phyloP scores from a whole-genome alignment of 2,329 filamentous ascomycete species.

The Alternaria novae-zelandiae region DNA sequence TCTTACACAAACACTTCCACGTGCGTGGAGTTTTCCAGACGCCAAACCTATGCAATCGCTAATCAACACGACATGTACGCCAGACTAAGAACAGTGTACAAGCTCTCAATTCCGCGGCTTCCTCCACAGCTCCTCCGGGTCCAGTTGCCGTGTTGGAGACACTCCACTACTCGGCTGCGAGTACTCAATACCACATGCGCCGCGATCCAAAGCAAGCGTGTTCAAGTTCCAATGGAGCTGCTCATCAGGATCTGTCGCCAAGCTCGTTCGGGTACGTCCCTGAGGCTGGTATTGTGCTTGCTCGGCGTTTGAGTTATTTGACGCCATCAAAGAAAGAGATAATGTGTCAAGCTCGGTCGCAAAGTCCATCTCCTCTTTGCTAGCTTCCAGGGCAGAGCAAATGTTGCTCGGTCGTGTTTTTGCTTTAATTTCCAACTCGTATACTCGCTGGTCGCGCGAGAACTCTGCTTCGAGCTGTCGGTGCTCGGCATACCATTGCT shows the following conservation, averaged over 20 bases:
- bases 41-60: constrained; percentile 17
- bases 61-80: constrained; percentile 9
- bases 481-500: constrained; percentile 40
- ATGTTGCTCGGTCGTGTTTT: constrained; percentile 38
- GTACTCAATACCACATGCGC: constrained; percentile 43
- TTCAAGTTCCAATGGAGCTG: constrained; percentile 46
- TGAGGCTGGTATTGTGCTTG: constrained; percentile 11
- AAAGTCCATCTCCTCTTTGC: constrained; percentile 40
- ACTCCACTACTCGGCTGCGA: constrained; percentile 18
- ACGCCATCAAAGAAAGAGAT: constrained; percentile 36
- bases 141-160: constrained; percentile 15
- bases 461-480: constrained; percentile 37
- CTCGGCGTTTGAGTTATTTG: constrained; percentile 20
- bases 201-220: constrained; percentile 39
- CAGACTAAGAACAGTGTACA: no score
- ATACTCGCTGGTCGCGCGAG: constrained; percentile 30
- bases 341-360: constrained; percentile 41
- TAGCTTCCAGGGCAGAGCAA: constrained; percentile 38
- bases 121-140: constrained; percentile 34
- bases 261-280: constrained; percentile 26
- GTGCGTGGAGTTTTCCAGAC: neutral
- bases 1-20: neutral
- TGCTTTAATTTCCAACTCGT: constrained; percentile 33
- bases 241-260: constrained; percentile 43
- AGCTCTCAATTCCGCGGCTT: constrained; percentile 22